Percentiles rank a stretch among this genome's conserved stretches.
phyloP scores from a whole-genome alignment of 495 filamentous ascomycete genomes.

The Penicillium manginii region DNA sequence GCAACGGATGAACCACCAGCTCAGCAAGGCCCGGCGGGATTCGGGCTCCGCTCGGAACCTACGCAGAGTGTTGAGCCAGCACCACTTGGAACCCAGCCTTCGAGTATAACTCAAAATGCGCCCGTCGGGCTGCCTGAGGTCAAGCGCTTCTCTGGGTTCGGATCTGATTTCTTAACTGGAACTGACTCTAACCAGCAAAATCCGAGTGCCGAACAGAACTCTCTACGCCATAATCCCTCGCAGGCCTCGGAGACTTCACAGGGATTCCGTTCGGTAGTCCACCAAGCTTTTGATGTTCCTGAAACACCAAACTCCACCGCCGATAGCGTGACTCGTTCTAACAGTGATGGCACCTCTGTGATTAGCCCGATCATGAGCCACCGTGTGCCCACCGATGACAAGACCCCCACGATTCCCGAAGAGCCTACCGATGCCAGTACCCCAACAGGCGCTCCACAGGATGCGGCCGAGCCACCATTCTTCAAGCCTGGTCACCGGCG shows the following conservation, averaged over 20 bases:
- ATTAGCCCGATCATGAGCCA: constrained; percentile 72
- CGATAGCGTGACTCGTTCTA: constrained; percentile 58
- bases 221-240: constrained; percentile 59
- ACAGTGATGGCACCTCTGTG: constrained; percentile 65
- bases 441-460: constrained; percentile 31
- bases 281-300: constrained; percentile 72
- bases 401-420: constrained; percentile 62
- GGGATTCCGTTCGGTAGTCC: constrained; percentile 68
- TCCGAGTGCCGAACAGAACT: constrained; percentile 18
- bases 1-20: constrained; percentile 67
- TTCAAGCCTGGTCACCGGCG: constrained; percentile 63
- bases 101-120: constrained; percentile 16
- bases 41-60: neutral
- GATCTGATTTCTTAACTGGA: constrained; percentile 42
- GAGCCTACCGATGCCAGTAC: constrained; percentile 48
- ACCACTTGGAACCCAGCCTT: neutral
- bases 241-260: constrained; percentile 23
- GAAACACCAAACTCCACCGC: constrained; percentile 58
- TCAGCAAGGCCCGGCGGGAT: neutral
- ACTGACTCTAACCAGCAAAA: constrained; percentile 21
- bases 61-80: neutral
- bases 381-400: constrained; percentile 40
- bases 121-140: constrained; percentile 60
- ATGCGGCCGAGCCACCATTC: constrained; percentile 19
- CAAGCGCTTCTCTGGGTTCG: constrained; percentile 67